Conservation (phyloP, 768 basidiomycete genomes). For the Naganishia vaughanmartiniae region DNA sequence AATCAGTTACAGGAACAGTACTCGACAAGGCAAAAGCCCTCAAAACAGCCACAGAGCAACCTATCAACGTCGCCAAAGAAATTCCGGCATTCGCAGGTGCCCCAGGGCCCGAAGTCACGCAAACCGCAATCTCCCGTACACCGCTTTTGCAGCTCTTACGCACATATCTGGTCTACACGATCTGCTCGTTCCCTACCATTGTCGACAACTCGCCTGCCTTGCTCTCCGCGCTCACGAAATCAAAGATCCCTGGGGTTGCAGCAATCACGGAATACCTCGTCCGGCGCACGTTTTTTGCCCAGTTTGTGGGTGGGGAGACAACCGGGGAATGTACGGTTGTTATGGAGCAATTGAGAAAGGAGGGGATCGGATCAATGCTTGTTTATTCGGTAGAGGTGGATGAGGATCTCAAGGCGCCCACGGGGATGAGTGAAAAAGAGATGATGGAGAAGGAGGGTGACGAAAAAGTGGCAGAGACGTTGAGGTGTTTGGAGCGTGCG, state of each 20-base stretch:
- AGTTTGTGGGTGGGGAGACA: slow-evolving; percentile 88
- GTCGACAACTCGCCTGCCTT: slow-evolving; percentile 73
- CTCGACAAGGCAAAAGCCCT: slow-evolving; percentile 2
- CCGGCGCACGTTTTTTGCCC: slow-evolving; percentile 77
- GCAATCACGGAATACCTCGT: slow-evolving; percentile 68
- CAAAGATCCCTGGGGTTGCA: slow-evolving; percentile 59
- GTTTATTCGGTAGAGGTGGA: slow-evolving; percentile 85
- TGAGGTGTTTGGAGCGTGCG: slow-evolving; percentile 71
- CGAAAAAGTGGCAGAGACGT: slow-evolving; percentile 67
- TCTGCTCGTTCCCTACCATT: slow-evolving; percentile 71
- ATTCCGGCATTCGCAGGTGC: neutral
- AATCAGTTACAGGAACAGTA: neutral
- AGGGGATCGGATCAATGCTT: slow-evolving; percentile 73
- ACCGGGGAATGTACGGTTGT: slow-evolving; percentile 67
- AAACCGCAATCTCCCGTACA: slow-evolving; percentile 25
- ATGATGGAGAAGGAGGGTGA: slow-evolving; percentile 55
- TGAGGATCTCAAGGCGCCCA: slow-evolving; percentile 60
- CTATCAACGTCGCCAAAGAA: neutral
- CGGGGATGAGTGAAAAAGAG: slow-evolving; percentile 14
- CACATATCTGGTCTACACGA: slow-evolving; percentile 75
- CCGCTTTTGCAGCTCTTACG: slow-evolving; percentile 59
- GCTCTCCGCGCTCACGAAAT: slow-evolving; percentile 60
- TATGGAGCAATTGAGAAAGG: slow-evolving; percentile 62
- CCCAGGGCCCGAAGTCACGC: neutral
- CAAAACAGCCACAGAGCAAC: neutral